A percentile compares a stretch with the other conserved stretches of the same genome.
These are phyloP conservation scores for Yarrowia divulgata DNA, from an alignment of 805 yeast genomes.

Conservation along the genomic window DNA sequence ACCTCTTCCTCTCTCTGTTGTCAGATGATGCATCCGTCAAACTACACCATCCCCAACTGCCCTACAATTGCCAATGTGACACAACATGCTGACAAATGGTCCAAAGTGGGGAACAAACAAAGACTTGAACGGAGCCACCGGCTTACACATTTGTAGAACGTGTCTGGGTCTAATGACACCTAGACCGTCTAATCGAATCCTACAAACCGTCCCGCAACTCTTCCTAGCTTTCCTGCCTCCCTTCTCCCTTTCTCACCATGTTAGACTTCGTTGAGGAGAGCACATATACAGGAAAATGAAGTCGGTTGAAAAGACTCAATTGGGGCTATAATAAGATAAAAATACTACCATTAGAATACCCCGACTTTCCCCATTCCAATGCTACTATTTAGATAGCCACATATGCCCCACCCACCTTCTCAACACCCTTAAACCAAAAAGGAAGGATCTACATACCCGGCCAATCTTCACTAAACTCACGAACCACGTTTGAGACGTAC, in stretches of 20 bases:
- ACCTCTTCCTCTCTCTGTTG: too few species aligned
- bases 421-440: neutral
- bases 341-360: neutral
- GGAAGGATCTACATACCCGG: constrained; percentile 8
- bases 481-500: constrained; percentile 24
- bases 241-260: neutral
- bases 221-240: neutral
- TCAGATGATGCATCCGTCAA: neutral
- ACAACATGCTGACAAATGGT: constrained; percentile 12
- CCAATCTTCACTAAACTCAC: constrained; percentile 15
- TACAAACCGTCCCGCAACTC: too few species aligned
- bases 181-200: neutral
- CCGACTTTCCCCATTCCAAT: neutral
- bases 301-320: neutral
- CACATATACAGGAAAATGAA: neutral
- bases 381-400: too few species aligned
- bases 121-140: neutral
- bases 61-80: neutral
- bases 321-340: neutral
- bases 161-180: neutral
- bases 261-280: constrained; percentile 21
- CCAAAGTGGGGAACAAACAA: neutral
- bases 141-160: neutral
- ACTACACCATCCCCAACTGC: neutral
- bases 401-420: too few species aligned